These are phyloP conservation scores for Cydonia oblonga DNA, from an alignment of 331 rosid species.

Conservation along the genomic window DNA sequence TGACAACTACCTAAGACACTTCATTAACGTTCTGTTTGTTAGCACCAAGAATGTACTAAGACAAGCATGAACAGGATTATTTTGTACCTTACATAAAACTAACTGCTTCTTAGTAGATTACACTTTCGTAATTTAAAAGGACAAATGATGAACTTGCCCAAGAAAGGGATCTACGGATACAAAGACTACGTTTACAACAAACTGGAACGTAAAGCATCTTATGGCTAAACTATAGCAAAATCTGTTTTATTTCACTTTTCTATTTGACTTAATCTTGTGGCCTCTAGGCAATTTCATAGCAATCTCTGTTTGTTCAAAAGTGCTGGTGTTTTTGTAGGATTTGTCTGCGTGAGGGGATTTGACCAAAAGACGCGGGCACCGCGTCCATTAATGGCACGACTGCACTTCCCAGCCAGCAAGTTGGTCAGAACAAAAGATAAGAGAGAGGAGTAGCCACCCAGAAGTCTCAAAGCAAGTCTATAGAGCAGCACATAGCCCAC, in stretches of 20 bases:
- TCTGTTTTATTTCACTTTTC: background rate
- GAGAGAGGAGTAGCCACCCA: constrained; percentile 16
- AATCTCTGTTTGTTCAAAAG: constrained; percentile 3
- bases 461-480: background rate
- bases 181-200: background rate
- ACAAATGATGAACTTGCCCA: background rate
- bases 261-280: background rate
- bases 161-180: background rate
- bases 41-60: background rate
- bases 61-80: background rate
- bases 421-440: constrained; percentile 35
- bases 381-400: constrained; percentile 82
- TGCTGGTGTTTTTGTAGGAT: constrained; percentile 45
- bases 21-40: background rate
- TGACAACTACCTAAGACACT: background rate
- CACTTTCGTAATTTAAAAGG: background rate
- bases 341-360: constrained; percentile 88
- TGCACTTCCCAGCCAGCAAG: constrained; percentile 88
- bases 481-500: background rate
- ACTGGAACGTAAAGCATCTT: background rate
- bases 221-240: background rate
- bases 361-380: constrained; percentile 63
- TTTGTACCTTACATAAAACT: background rate
- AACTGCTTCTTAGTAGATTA: background rate
- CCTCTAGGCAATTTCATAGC: background rate